These are phyloP conservation scores for Diaporthe sp. DNA, from an alignment of 2,329 filamentous ascomycete species.

Conservation along the genomic window DNA sequence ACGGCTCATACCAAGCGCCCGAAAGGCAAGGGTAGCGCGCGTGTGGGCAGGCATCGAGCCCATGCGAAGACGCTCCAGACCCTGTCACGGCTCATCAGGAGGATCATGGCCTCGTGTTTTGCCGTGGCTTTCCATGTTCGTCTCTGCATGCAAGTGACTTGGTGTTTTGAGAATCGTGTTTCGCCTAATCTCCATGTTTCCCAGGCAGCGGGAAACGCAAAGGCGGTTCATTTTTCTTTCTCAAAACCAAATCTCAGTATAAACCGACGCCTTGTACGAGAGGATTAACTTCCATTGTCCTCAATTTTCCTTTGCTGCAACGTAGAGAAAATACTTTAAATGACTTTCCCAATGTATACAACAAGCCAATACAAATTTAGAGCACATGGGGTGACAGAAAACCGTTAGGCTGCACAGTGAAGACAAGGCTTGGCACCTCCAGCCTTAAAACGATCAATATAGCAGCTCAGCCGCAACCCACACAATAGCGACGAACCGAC, in stretches of 20 bases:
- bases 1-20: not conserved
- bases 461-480: conserved; percentile 17
- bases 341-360: not conserved
- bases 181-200: not conserved
- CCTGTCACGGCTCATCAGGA: not conserved
- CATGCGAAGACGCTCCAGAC: conserved; percentile 1
- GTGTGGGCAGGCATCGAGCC: not conserved
- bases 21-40: not conserved
- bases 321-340: fast-evolving
- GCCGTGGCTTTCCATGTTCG: not conserved
- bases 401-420: not conserved
- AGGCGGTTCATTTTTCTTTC: not conserved
- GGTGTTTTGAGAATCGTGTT: not conserved
- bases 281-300: too few species aligned
- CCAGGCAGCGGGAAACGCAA: not conserved
- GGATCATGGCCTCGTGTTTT: not conserved
- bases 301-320: not conserved
- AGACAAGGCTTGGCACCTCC: not conserved
- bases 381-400: not conserved
- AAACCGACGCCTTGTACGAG: not conserved
- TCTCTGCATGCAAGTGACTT: not conserved
- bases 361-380: not conserved
- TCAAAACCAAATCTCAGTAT: not conserved
- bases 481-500: not conserved
- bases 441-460: not conserved